phyloP scores from a whole-genome alignment of 139 green algal species.

The Coccomyxa sp. region DNA sequence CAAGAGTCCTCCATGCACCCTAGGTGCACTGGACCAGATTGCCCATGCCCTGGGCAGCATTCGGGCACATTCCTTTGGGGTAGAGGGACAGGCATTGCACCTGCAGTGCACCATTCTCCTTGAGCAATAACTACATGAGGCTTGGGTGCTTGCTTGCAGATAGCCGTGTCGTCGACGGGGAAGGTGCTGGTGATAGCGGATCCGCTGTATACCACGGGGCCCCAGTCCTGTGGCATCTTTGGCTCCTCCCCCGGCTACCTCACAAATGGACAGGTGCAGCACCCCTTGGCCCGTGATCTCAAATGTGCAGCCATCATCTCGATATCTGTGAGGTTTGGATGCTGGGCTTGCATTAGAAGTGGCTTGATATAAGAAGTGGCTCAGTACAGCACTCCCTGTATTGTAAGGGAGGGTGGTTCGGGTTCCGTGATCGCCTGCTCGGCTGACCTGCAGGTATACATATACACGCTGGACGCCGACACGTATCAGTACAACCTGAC shows the following conservation, averaged over 20 bases:
- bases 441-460: no score
- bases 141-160: not conserved
- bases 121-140: not conserved
- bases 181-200: not conserved
- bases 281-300: no score
- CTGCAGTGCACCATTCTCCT: not conserved
- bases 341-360: no score
- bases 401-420: no score
- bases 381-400: no score
- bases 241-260: not conserved
- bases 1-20: not conserved
- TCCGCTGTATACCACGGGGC: not conserved
- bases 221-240: not conserved
- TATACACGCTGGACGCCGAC: not conserved
- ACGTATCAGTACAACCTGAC: not conserved
- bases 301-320: no score
- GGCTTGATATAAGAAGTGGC: no score
- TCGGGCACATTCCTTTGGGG: not conserved
- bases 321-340: no score
- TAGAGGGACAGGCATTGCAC: not conserved
- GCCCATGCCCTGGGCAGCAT: not conserved
- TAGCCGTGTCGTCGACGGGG: not conserved
- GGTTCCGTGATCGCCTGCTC: no score
- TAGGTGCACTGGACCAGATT: not conserved
- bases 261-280: not conserved